Evolutionary conservation across 1,139 yeast genomes (phyloP), one percentile per base, ranked within the genome.

Genomic region (Yamadazyma atmosphaerica): DNA sequence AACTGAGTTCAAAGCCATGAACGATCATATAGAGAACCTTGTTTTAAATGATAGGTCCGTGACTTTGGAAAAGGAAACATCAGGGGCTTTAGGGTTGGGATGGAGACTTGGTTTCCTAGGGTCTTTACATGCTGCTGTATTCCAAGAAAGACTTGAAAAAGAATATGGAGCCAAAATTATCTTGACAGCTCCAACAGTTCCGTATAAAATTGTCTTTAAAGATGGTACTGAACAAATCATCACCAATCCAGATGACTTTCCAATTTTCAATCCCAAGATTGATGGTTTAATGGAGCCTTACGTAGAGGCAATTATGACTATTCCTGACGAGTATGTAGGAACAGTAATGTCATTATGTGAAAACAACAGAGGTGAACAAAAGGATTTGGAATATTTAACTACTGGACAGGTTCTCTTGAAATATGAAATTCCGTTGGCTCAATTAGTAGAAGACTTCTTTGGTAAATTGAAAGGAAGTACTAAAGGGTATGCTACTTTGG

Each of bases 41-140:
- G 95, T 90, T 1, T 69, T 92, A 43, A 92, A 92, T 55, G 98
- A 92, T 57, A 77, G 98, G 52, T 84, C 96, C 1, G 98, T 92
- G 2, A 81, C 92, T 0, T 70, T 92, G 37, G 90, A 86, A 51
- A 81, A 90, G 53, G 97, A 92, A 53, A 86, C 96, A 0, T 89
- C 98, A 0, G 86, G 83, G 54, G 98, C 98, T 0, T 69, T 92
- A 42, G 98, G 98, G 0, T 90, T 90, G 52, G 98, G 98, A 22
- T 92, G 98, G 98, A 78, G 98, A 58, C 66, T 92, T 28, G 98
- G 98, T 1, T 92, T 92, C 55, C 66, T 92, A 34, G 98, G 98
- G 0, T 88, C 97, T 0, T 64, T 92, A 26, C 98, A 92, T 68
- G 97, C 98, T 0, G 83, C 95, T 14, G 98, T 92, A 2, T 92